Evolutionary conservation across 2,329 filamentous ascomycete genomes (phyloP).

Genomic region (Botrytis hyacinthi): DNA sequence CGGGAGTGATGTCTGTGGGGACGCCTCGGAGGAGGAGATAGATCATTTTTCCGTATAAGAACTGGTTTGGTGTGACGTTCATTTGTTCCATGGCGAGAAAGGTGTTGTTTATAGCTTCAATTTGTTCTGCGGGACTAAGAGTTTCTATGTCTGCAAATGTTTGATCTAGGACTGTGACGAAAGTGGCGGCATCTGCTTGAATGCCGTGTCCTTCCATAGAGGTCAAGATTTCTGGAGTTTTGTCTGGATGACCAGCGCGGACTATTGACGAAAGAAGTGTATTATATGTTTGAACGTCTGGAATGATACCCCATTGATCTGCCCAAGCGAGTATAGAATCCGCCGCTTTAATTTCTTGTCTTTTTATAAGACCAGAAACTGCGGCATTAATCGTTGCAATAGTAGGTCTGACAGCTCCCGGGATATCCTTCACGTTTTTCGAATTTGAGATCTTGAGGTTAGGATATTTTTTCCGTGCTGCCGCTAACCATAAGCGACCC

Average conservation of each 20-base stretch:
- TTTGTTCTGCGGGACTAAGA: constrained; percentile 50
- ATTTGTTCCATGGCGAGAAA: constrained; percentile 56
- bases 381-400: constrained; percentile 68
- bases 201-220: constrained; percentile 58
- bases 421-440: constrained; percentile 35
- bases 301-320: constrained; percentile 44
- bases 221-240: constrained; percentile 53
- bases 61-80: constrained; percentile 58
- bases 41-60: constrained; percentile 69
- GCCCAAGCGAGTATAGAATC: constrained; percentile 52
- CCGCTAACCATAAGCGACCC: constrained; percentile 54
- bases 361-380: constrained; percentile 58
- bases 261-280: constrained; percentile 63
- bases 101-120: constrained; percentile 50
- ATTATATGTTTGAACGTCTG: constrained; percentile 59
- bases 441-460: constrained; percentile 27
- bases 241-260: constrained; percentile 46
- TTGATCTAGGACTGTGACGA: constrained; percentile 68
- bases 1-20: constrained; percentile 44
- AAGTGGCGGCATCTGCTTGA: constrained; percentile 64
- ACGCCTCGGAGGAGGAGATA: constrained; percentile 53
- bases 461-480: constrained; percentile 28
- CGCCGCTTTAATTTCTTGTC: constrained; percentile 49
- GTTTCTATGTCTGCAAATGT: constrained; percentile 46
- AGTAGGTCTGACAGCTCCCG: constrained; percentile 54